A percentile compares a stretch with the other conserved stretches of the same genome.
Evolutionary conservation across 768 basidiomycete genomes (phyloP).

Genomic region (Lyophyllum semitale): DNA sequence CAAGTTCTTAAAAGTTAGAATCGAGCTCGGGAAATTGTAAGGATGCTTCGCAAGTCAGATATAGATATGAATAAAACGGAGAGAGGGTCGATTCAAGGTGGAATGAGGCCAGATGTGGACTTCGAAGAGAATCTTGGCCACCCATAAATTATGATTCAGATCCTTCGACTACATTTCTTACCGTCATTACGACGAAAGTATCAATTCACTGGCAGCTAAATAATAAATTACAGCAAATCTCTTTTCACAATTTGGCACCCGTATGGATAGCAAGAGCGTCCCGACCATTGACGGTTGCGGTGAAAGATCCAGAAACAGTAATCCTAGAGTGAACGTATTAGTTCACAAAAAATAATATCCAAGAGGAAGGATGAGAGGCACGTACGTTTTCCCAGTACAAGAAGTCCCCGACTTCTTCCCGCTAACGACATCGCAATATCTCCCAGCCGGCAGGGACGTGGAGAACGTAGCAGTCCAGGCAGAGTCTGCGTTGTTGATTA

Average conservation of each 20-base stretch:
- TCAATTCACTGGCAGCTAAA: too few species aligned
- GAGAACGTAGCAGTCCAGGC: conserved; percentile 57
- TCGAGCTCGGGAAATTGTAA: too few species aligned
- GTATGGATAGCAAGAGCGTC: conserved; percentile 61
- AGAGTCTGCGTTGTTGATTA: conserved; percentile 64
- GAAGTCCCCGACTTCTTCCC: conserved; percentile 39
- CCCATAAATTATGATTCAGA: too few species aligned
- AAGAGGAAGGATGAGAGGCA: neutral
- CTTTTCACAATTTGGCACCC: conserved; percentile 37
- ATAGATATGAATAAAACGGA: too few species aligned
- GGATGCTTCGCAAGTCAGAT: too few species aligned
- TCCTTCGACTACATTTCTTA: too few species aligned
- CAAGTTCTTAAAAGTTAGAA: too few species aligned
- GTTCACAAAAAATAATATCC: neutral
- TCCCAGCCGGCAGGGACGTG: conserved; percentile 57
- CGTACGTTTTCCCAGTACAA: conserved; percentile 57
- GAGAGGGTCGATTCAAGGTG: too few species aligned
- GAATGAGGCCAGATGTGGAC: too few species aligned
- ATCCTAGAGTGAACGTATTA: conserved; percentile 35
- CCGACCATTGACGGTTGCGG: conserved; percentile 49
- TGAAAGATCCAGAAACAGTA: conserved; percentile 48
- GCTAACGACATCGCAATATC: conserved; percentile 67
- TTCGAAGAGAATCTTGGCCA: too few species aligned
- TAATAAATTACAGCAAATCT: too few species aligned
- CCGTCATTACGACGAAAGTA: too few species aligned